Evolutionary conservation across 2,329 filamentous ascomycete genomes (phyloP).

Genomic region (Fusarium staphyleae): DNA sequence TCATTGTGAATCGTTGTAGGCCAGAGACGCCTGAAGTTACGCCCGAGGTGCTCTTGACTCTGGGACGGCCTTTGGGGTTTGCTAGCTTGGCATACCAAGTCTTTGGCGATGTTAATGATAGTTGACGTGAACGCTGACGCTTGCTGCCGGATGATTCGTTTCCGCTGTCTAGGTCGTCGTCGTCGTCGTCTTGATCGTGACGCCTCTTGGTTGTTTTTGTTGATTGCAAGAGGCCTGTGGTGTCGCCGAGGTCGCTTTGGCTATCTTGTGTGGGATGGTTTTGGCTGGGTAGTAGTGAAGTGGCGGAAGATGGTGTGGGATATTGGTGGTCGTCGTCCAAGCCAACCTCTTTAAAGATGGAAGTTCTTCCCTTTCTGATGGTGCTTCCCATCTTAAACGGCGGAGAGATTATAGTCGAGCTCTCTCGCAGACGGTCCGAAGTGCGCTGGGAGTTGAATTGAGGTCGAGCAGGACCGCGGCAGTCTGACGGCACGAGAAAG

Average conservation of each 20-base stretch:
- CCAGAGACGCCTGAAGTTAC: slow-evolving; percentile 52
- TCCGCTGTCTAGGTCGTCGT: slow-evolving; percentile 3
- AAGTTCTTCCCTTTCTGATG: slow-evolving; percentile 58
- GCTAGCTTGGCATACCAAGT: slow-evolving; percentile 56
- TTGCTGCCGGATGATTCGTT: slow-evolving; percentile 2
- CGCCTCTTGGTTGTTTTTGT: slow-evolving; percentile 8
- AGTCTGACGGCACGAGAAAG: slow-evolving; percentile 16
- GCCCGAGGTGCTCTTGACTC: slow-evolving; percentile 53
- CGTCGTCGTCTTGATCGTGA: slow-evolving; percentile 9
- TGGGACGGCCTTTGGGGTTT: slow-evolving; percentile 49
- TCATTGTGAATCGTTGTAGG: slow-evolving; percentile 55
- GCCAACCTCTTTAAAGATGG: slow-evolving; percentile 61
- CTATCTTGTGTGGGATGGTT: slow-evolving; percentile 31
- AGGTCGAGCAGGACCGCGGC: slow-evolving; percentile 48
- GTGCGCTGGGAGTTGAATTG: slow-evolving; percentile 60
- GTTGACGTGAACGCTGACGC: slow-evolving; percentile 21
- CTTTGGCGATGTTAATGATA: slow-evolving; percentile 35
- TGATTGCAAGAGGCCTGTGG: slow-evolving; percentile 32
- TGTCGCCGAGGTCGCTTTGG: slow-evolving; percentile 45
- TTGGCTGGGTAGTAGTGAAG: slow-evolving; percentile 20
- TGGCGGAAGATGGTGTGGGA: slow-evolving; percentile 22
- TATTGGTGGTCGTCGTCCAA: slow-evolving; percentile 48
- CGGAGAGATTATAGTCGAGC: slow-evolving; percentile 49
- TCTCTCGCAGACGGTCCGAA: slow-evolving; percentile 59
- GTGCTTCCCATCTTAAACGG: slow-evolving; percentile 53